Conservation (phyloP, 2,329 filamentous ascomycete species). For the Colletotrichum destructivum region DNA sequence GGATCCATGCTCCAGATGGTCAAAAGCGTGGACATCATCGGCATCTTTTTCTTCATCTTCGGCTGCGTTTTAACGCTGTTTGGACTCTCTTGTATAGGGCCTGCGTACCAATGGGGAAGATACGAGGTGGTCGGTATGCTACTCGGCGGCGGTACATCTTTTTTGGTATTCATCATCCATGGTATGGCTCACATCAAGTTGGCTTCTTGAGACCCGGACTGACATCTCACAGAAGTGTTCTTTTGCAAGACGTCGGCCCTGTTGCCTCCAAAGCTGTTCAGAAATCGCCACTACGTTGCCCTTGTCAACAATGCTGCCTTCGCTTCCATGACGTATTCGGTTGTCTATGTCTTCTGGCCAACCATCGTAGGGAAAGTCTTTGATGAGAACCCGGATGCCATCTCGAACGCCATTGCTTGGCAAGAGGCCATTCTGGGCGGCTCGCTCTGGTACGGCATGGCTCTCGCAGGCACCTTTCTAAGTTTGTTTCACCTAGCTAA, state of each 20-base stretch:
- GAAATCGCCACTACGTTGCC: constrained; percentile 56
- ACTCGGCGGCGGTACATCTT: constrained; percentile 1
- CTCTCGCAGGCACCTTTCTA: constrained; percentile 52
- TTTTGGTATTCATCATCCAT: constrained; percentile 7
- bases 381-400: constrained; percentile 53
- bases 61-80: constrained; percentile 52
- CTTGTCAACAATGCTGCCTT: constrained; percentile 57
- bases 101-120: constrained; percentile 9
- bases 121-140: constrained; percentile 51
- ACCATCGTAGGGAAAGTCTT: constrained; percentile 59
- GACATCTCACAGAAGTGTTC: constrained; percentile 39
- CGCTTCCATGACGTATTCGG: constrained; percentile 62
- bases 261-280: constrained; percentile 60
- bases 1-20: constrained; percentile 56
- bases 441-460: constrained; percentile 58
- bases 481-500: constrained; percentile 48
- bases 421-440: constrained; percentile 59
- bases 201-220: constrained; percentile 33
- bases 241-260: constrained; percentile 53
- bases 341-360: constrained; percentile 61
- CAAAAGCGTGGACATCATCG: constrained; percentile 62
- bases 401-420: constrained; percentile 57
- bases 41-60: constrained; percentile 58
- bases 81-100: constrained; percentile 10
- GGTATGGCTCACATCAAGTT: background rate